phyloP scores from a whole-genome alignment of 352 stramenopile genomes.

The Pythium dissotocum region DNA sequence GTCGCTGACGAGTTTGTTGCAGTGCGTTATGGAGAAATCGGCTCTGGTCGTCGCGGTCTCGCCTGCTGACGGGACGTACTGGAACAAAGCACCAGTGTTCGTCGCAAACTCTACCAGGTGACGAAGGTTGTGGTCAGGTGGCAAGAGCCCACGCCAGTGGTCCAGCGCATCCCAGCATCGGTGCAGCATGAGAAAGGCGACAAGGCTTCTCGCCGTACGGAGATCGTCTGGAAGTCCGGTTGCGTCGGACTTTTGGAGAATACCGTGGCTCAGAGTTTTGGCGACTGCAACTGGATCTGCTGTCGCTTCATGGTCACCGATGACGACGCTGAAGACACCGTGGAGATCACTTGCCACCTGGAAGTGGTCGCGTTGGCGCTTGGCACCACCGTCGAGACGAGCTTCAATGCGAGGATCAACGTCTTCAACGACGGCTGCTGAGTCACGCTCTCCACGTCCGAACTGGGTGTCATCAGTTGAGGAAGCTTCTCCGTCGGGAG shows the following conservation, averaged over 20 bases:
- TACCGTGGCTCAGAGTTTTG: constrained; percentile 10
- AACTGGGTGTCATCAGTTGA: neutral
- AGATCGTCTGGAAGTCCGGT: constrained; percentile 14
- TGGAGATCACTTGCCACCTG: constrained; percentile 48
- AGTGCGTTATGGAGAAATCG: constrained; percentile 21
- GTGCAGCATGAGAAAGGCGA: constrained; percentile 56
- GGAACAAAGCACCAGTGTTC: constrained; percentile 41
- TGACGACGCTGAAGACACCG: constrained; percentile 45
- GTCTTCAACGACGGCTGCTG: neutral
- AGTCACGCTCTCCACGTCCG: neutral
- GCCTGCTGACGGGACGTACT: constrained; percentile 30
- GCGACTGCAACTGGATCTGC: constrained; percentile 2
- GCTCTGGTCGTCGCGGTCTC: constrained; percentile 2
- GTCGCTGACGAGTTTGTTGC: constrained; percentile 25
- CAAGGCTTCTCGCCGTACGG: constrained; percentile 32
- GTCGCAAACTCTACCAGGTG: constrained; percentile 46
- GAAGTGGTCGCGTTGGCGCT: constrained; percentile 51
- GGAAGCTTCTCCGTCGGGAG: constrained; percentile 10
- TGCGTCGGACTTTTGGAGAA: constrained; percentile 10
- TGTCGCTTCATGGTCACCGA: constrained; percentile 40
- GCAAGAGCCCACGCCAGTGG: constrained; percentile 35
- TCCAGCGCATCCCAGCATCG: constrained; percentile 56
- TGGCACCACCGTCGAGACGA: constrained; percentile 9
- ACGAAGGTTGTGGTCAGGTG: constrained; percentile 2
- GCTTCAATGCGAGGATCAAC: constrained; percentile 2